Base-by-base conservation (phyloP, 495 filamentous ascomycete species). In the Penicillium manginii region DNA sequence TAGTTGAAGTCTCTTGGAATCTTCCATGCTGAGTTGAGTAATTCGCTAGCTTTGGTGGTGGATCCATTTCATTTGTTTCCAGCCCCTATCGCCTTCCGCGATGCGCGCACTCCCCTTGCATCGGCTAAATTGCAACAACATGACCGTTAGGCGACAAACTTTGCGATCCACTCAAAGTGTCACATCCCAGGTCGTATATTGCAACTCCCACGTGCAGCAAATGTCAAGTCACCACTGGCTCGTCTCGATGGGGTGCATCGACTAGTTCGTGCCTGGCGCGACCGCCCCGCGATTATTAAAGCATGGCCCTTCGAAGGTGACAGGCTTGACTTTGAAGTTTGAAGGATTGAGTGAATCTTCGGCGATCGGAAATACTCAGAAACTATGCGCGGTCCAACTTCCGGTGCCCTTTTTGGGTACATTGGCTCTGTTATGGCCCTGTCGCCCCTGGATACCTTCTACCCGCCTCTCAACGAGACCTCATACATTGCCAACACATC, bases 401-500 rank as follows among this genome's bases (percentile, higher is more conserved):
- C 42, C 43, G 56, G 46, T 31, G 2, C 49, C 26, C 8, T 61
- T 17, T 53, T 69, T 37, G 51, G 58, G 17, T 55, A 29, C 17
- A 42, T 39, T 5, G 53, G 58, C 43, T 46, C 58, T 35, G 63
- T 42, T 21, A 29, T 60, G 5, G 61, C 21, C 22, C 47, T 67
- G 37, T 56, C 40, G 8, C 64, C 71, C 23, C 59, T 61, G 39
- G 70, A 75, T 43, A 69, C 66, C 32, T 79, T 79, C 63, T 79
- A 79, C 29, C 76, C 76, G 2, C 68, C 66, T 29, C 68, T 79
- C 3, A 75, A 76, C 56, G 54, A 75, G 26, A 73, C 69, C 21
- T 61, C 72, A 17, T 78, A 71, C 50, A 79, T 79, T 42, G 62
- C 69, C 57, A 71, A 79, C 33, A 43, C 61, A 17, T 74, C 74